A percentile compares a stretch with the other conserved stretches of the same genome.
These are phyloP conservation scores for Panus rudis DNA, from an alignment of 768 basidiomycete species.

Conservation along the genomic window DNA sequence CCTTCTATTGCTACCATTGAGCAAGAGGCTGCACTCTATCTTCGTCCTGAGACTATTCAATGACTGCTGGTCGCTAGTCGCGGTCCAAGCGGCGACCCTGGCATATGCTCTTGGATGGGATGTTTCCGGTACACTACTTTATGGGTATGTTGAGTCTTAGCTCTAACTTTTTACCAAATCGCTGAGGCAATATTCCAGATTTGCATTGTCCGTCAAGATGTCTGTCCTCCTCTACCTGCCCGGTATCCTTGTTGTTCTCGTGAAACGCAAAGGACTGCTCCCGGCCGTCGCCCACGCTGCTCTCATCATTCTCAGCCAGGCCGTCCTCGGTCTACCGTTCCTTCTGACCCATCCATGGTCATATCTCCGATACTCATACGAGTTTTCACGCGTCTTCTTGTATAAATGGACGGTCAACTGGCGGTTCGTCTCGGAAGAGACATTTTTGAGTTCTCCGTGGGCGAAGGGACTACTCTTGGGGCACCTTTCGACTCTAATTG, in stretches of 20 bases:
- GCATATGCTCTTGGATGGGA: slow-evolving; percentile 56
- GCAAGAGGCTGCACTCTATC: slow-evolving; percentile 93
- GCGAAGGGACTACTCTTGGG: slow-evolving; percentile 56
- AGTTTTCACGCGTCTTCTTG: slow-evolving; percentile 81
- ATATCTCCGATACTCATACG: slow-evolving; percentile 76
- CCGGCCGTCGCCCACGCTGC: slow-evolving; percentile 45
- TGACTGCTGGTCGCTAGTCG: slow-evolving; percentile 79
- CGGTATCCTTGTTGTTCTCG: slow-evolving; percentile 74
- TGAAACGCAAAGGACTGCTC: slow-evolving; percentile 62
- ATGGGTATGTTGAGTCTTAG: slow-evolving; percentile 47
- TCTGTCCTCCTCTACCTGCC: slow-evolving; percentile 86
- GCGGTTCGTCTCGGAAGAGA: slow-evolving; percentile 76
- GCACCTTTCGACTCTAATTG: slow-evolving; percentile 52
- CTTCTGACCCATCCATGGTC: slow-evolving; percentile 48
- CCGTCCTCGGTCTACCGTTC: slow-evolving; percentile 65
- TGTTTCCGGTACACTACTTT: slow-evolving; percentile 57
- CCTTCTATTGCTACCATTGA: slow-evolving; percentile 66
- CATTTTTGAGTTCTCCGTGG: slow-evolving; percentile 62
- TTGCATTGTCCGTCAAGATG: slow-evolving; percentile 93
- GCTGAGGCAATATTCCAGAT: slow-evolving; percentile 38
- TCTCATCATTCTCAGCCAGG: slow-evolving; percentile 46
- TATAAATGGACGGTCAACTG: slow-evolving; percentile 99
- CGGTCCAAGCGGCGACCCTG: slow-evolving; percentile 59
- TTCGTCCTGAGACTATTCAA: slow-evolving; percentile 91
- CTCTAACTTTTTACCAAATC: neutral